Evolutionary conservation across 2,329 filamentous ascomycete species (phyloP), one percentile per base, ranked within the genome.

Genomic region (Aspergillus hortae): DNA sequence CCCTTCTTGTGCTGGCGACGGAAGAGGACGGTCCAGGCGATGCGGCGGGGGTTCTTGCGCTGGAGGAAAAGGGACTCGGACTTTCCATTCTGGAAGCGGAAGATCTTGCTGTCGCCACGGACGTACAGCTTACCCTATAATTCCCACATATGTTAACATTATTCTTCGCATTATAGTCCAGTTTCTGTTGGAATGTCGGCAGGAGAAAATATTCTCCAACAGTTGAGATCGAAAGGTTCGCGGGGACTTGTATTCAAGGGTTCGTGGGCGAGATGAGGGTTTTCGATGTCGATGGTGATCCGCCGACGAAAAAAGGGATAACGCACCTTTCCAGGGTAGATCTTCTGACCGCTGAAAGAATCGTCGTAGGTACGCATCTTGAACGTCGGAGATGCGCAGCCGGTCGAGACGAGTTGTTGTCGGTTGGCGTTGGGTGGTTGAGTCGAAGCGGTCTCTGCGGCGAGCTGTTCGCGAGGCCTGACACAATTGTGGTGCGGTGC

Each of bases 31-130:
- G 94, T 99, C 94, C 94, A 99, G 68, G 92, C 87, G 79, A 99
- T 97, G 77, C 92, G 91, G 80, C 94, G 92, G 77, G 94, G 94
- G 87, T 99, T 99, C 90, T 99, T 99, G 85, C 94, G 92, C 86
- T 99, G 94, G 70, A 97, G 90, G 87, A 99, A 99, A 67, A 99
- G 90, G 67, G 91, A 96, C 83, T 99, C 94, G 80, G 90, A 92
- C 84, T 99, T 99, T 84, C 94, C 91, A 82, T 95, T 96, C 82
- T 96, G 91, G 89, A 99, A 99, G 77, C 94, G 92, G 89, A 99
- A 99, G 85, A 97, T 87, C 86, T 97, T 99, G 91, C 89, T 95
- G 86, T 99, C 94, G 76, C 92, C 92, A 80, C 94, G 91, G 85
- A 99, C 83, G 84, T 92, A 99, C 83, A 99, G 89, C 85, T 97